Evolutionary conservation across 139 green algal genomes (phyloP), one percentile per base, ranked within the genome.

Genomic region (Chlorella vulgaris): DNA sequence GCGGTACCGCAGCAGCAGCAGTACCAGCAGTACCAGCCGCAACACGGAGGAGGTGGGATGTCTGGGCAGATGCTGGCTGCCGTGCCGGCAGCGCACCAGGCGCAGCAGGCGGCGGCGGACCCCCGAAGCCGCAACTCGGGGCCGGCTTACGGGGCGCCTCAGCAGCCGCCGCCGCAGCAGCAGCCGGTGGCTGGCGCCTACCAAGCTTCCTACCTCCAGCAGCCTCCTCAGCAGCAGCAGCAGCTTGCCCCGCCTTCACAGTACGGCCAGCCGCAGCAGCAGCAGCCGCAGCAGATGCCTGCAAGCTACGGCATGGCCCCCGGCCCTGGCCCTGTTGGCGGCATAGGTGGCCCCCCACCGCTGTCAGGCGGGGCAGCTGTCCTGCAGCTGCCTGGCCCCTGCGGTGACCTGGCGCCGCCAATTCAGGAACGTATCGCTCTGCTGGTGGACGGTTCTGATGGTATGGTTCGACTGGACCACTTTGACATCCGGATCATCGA

Each of bases 401-500:
- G n/a, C 18, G 66, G 66, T 1, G 51, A 21, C 18, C 42, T 86
- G 63, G 31, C 82, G 40, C 66, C 67, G 29, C 18, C 28, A 28
- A 31, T 86, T n/a, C 82, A 86, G 80, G 38, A 8, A 4, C 29
- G 65, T 29, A 80, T 86, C 7, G 35, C 47, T 4, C 28, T 31
- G 7, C 50, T 86, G 26, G 31, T 86, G 7, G 47, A 42, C 10
- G 35, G 38, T 19, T 76, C 40, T 38, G 47, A 58, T 6, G 82
- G 82, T 42, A 7, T 76, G 15, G 31, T 86, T 31, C 58, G 58
- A 6, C 51, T 78, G 19, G 82, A 86, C 4, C 74, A 86, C 18
- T 86, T 86, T 71, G 76, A 86, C n/a, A 28, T 21, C 31, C 50
- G 51, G 13, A 35, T 80, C 8, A 22, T 78, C 4, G 67, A 78